phyloP scores from a whole-genome alignment of 208 protist genomes.

The Acanthamoeba castellanii region DNA sequence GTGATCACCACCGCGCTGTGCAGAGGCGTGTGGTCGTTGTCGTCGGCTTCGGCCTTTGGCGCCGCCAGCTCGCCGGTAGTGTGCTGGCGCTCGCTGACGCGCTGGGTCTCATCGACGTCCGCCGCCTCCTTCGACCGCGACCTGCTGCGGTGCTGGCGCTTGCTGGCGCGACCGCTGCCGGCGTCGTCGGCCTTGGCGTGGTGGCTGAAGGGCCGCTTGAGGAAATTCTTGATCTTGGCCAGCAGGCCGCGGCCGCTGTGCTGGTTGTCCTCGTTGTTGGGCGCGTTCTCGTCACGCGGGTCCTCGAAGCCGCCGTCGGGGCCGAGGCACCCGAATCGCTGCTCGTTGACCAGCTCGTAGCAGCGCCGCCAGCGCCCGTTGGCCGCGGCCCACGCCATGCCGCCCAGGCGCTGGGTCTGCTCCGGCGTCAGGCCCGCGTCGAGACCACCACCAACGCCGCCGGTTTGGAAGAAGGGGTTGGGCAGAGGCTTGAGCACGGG shows the following conservation, averaged over 20 bases:
- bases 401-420: not conserved
- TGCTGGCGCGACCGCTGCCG: no score
- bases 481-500: slow-evolving; percentile 42
- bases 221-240: not conserved
- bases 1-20: not conserved
- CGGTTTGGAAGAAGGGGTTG: not conserved
- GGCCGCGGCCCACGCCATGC: slow-evolving; percentile 1
- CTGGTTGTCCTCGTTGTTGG: not conserved
- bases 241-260: not conserved
- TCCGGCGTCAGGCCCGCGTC: not conserved
- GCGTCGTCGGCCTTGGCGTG: not conserved
- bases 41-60: not conserved
- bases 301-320: not conserved
- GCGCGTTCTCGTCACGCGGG: not conserved
- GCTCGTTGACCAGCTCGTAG: not conserved
- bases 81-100: not conserved
- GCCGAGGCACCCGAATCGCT: not conserved
- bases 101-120: not conserved
- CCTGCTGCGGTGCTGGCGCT: no score
- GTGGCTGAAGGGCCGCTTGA: slow-evolving; percentile 32
- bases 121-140: no score
- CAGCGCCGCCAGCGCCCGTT: not conserved
- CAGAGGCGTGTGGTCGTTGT: not conserved
- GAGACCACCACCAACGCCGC: no score
- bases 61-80: not conserved